Base-by-base conservation (phyloP, 345 rosid species). In the Kernera saxatilis region DNA sequence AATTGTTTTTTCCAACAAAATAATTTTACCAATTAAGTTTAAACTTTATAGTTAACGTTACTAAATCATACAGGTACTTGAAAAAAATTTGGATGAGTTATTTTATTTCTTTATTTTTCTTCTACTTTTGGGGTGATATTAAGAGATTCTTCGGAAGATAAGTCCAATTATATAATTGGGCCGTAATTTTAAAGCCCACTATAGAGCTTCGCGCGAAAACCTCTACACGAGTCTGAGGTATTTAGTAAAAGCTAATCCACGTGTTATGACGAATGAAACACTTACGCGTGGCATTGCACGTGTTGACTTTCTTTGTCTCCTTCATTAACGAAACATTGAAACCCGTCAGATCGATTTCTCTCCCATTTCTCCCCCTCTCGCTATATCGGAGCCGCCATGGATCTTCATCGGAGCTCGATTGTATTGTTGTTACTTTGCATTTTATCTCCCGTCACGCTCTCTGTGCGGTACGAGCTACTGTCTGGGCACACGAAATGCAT, bases 401-500 rank as follows among this genome's bases (percentile, higher is more conserved):
- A 62, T 60, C 64, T 52, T 36, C 51, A 15, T 29, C 65, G 74
- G 65, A 75, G 79, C 65, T 53, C 44, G 43, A 35, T 66, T 39
- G 4, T 46, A 2, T 14, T 71, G 5, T 26, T 81, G 30, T 44
- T 70, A 6, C 17, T 86, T 3, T 84, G 74, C 44, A 4, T 84
- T 41, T 50, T 86, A 45, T 63, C 72, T 17, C 78, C 83, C 2
- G 40, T 52, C 8, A 76, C 91, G 22, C 65, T 76, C 18, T 85
- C 96, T 0, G 63, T 91, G 30, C 87, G 94, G 3, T 89, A 87
- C 87, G 96, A 91, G 51, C 15, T 93, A 32, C 69, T 70, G 37
- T 89, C 98, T 22, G 92, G 90, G 1, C 91, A 82, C 73, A 86
- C 92, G 12, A 93, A 89, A 77, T 93, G 98, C 85, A 91, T 93